These are phyloP conservation scores for Coffea canephora DNA, from an alignment of 257 asterid species.

Conservation along the genomic window DNA sequence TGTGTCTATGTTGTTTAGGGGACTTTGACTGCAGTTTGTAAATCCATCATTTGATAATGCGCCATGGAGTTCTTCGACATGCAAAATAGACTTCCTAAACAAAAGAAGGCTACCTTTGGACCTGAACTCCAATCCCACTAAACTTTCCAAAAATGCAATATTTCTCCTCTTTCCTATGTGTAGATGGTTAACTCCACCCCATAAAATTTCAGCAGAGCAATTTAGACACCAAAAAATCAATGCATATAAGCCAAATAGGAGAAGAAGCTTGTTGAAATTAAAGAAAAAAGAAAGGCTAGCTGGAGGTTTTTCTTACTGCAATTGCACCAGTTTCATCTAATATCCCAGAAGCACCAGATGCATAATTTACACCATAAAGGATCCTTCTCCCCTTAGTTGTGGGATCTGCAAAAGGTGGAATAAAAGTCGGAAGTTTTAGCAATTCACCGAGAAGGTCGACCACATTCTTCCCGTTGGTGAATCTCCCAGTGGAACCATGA, in stretches of 20 bases:
- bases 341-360: slow-evolving; percentile 85
- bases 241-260: background rate
- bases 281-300: background rate
- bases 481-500: slow-evolving; percentile 61
- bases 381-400: slow-evolving; percentile 50
- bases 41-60: background rate
- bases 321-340: slow-evolving; percentile 59
- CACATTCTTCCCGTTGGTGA: slow-evolving; percentile 63
- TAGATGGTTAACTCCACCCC: background rate
- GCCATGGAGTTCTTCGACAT: background rate
- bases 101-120: too few species aligned
- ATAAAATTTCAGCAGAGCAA: background rate
- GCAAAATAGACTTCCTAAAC: background rate
- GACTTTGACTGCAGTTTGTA: too few species aligned
- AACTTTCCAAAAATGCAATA: too few species aligned
- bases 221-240: background rate
- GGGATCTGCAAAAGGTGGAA: slow-evolving; percentile 72
- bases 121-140: too few species aligned
- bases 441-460: slow-evolving; percentile 55
- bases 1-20: too few species aligned
- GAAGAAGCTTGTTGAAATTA: background rate
- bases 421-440: slow-evolving; percentile 35
- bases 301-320: slow-evolving; percentile 37
- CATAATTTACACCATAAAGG: slow-evolving; percentile 64
- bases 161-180: too few species aligned